Evolutionary conservation across 129 eudicot genomes (phyloP).

Genomic region (Daucus carota): DNA sequence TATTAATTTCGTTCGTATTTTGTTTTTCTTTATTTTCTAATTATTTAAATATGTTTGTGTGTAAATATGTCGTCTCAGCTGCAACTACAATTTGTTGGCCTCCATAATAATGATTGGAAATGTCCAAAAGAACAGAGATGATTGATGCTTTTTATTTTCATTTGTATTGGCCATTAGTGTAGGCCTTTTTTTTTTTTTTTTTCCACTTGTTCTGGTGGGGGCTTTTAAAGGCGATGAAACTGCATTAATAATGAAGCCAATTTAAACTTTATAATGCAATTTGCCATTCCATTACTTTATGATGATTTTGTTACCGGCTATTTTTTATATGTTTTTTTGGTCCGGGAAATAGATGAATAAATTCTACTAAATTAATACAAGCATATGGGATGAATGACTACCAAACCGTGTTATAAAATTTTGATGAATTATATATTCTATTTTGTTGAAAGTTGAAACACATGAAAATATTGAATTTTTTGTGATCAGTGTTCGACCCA

Average conservation of each 20-base stretch:
- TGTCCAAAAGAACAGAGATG: background rate
- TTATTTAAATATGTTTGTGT: background rate
- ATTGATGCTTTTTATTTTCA: background rate
- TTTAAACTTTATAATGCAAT: background rate
- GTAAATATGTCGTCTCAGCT: background rate
- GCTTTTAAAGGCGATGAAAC: background rate
- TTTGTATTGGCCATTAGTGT: background rate
- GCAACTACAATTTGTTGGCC: background rate
- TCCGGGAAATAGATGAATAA: too few relatives aligned
- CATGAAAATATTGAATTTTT: too few relatives aligned
- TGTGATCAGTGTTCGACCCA: too few relatives aligned
- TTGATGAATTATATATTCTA: too few relatives aligned
- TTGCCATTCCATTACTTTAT: background rate
- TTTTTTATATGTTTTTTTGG: too few relatives aligned
- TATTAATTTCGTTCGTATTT: background rate
- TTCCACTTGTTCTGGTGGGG: background rate
- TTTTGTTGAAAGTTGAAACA: too few relatives aligned
- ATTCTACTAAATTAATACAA: too few relatives aligned
- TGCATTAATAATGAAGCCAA: background rate
- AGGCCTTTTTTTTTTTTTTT: background rate
- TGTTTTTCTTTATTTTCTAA: background rate
- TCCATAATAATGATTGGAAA: slow-evolving; percentile 1
- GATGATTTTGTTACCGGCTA: too few relatives aligned
- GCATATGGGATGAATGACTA: too few relatives aligned
- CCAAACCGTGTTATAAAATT: too few relatives aligned